Base-by-base conservation (phyloP, 768 basidiomycete genomes). In the Lactifluus pinguis region DNA sequence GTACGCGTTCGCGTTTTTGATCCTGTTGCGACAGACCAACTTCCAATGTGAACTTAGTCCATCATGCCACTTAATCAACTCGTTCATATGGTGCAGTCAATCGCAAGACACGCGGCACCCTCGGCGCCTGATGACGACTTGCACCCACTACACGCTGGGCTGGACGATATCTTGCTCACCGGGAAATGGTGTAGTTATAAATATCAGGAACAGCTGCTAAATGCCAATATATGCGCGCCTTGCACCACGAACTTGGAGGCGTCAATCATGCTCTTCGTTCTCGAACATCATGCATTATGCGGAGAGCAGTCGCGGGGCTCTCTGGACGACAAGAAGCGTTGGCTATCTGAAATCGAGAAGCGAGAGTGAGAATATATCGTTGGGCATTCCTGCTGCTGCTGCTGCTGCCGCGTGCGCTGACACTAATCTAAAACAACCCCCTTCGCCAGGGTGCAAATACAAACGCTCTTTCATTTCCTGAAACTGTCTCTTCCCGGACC, bases 151-250 rank as follows among this genome's bases (percentile, higher is more conserved):
- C 85, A 87, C 65, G 69, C 74, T 0, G 67, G 80, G 21, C 71
- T 92, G 19, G 81, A 82, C n/a, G 82, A 83, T 0, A 67, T 90
- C 9, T 76, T 91, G 29, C 78, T 85, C 44, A 84, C 84, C 0
- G 83, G 87, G 77, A 86, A 89, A 83, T 90, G 87, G 87, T 89
- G 81, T 60, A 79, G 82, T 0, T 72, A 87, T 44, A 77, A 77
- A 59, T 79, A 86, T 68, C 88, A 88, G 70, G 83, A 80, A 67
- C 72, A 70, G 32, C 70, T 73, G 44, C 66, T 63, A 6, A 64
- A 58, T 19, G 34, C 49, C n/a, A 65, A 66, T 14, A 41, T 48
- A 39, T 39, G 39, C 30, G 49, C 39, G 17, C 41, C 65, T 8
- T 42, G 36, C 39, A 36, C 56, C 39, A 36, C 56, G 21, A 69